Conservation (phyloP, 169 alveolate species). For the Fabrea salina region DNA sequence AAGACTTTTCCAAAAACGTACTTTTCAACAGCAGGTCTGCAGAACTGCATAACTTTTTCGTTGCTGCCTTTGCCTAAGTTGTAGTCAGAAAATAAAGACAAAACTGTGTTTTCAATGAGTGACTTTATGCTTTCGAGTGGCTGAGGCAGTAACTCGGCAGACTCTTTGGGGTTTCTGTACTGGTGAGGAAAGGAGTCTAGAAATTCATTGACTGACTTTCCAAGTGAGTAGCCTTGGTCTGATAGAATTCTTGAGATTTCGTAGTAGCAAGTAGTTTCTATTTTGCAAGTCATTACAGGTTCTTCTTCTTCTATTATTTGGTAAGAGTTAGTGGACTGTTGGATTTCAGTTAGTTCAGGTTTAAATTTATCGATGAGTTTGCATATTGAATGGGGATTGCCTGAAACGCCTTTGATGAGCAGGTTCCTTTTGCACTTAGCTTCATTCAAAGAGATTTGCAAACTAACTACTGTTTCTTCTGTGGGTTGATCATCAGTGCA, state of each 20-base stretch:
- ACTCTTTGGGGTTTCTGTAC: slow-evolving; percentile 45
- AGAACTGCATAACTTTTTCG: slow-evolving; percentile 49
- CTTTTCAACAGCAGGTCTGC: slow-evolving; percentile 65
- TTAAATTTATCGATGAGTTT: background rate
- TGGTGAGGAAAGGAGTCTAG: slow-evolving; percentile 36
- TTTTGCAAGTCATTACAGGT: background rate
- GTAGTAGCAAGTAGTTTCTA: slow-evolving; percentile 43
- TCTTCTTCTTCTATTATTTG: slow-evolving; percentile 38
- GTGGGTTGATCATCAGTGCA: too few species aligned
- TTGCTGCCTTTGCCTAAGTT: slow-evolving; percentile 44
- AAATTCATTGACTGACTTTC: slow-evolving; percentile 45
- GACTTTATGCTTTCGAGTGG: slow-evolving; percentile 42
- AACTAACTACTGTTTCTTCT: background rate
- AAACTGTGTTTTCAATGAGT: slow-evolving; percentile 43
- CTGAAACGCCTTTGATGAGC: background rate
- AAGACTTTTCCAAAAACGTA: slow-evolving; percentile 42
- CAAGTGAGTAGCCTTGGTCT: slow-evolving; percentile 50
- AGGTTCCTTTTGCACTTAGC: background rate
- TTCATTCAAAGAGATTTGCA: background rate
- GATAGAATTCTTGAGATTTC: slow-evolving; percentile 56
- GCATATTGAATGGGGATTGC: background rate
- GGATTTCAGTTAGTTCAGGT: background rate
- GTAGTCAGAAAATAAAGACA: slow-evolving; percentile 45
- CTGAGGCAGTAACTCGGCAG: slow-evolving; percentile 45
- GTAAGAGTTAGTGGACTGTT: background rate